phyloP scores from a whole-genome alignment of 225 moss, liverwort and hornwort genomes.

The Bryoerythrophyllum caledonicum region DNA sequence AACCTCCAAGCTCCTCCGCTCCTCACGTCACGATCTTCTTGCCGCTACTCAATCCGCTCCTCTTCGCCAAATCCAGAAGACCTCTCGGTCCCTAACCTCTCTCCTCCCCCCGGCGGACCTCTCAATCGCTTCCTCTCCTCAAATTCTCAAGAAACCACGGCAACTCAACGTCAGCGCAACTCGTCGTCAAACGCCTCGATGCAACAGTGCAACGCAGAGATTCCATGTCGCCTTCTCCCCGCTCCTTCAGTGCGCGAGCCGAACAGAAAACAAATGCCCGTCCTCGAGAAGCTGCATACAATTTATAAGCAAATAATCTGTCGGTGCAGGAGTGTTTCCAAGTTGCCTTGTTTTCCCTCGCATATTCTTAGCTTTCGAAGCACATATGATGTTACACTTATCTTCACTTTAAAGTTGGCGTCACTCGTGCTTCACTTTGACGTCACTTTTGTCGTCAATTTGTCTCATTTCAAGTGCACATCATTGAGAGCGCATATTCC shows the following conservation, averaged over 20 bases:
- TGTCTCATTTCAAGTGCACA: no score
- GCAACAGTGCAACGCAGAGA: neutral
- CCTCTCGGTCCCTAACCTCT: neutral
- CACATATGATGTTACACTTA: no score
- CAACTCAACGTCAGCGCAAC: no score
- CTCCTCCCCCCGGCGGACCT: neutral
- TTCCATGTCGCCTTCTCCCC: neutral
- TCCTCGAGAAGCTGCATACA: neutral
- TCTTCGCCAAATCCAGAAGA: neutral
- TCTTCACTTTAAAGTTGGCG: no score
- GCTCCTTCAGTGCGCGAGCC: neutral
- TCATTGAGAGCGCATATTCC: conserved; percentile 8
- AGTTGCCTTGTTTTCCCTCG: neutral
- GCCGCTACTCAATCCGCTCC: neutral
- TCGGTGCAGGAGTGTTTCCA: no score
- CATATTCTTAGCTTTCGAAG: neutral
- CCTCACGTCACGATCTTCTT: neutral
- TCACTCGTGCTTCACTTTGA: neutral
- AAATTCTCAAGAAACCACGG: neutral
- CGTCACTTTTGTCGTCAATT: neutral
- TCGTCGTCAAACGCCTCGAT: neutral
- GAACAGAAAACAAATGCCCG: neutral
- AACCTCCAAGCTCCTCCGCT: no score
- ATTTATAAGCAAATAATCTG: neutral
- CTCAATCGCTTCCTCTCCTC: neutral